Evolutionary conservation across 2,329 filamentous ascomycete genomes (phyloP).

Genomic region (Nigrospora osmanthi): DNA sequence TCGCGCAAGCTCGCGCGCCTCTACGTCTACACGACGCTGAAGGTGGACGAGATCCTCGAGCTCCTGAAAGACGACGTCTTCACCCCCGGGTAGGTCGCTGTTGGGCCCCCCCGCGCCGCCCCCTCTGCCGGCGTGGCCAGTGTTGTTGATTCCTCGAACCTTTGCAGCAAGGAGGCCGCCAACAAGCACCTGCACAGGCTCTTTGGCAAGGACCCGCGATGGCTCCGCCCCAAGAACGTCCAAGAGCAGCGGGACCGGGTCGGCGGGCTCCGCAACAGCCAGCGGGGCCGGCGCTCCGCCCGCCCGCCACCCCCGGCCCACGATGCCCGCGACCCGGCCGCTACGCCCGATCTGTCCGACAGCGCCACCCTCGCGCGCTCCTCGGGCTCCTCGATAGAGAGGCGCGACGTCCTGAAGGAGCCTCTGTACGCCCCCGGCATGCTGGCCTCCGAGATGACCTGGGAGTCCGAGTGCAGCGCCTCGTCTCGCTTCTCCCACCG

Average conservation of each 20-base stretch:
- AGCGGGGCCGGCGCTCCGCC: conserved; percentile 18
- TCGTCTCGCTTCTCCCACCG: not conserved
- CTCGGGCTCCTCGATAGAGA: conserved; percentile 13
- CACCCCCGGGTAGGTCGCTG: conserved; percentile 33
- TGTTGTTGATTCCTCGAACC: conserved; percentile 10
- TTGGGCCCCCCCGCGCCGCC: not conserved
- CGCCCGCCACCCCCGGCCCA: conserved; percentile 10
- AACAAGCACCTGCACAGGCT: conserved; percentile 50
- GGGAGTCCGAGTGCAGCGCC: not conserved
- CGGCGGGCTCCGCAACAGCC: conserved; percentile 24
- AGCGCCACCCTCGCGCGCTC: conserved; percentile 14
- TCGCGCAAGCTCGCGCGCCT: conserved; percentile 46
- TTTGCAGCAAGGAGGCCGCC: conserved; percentile 43
- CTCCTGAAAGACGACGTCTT: conserved; percentile 38
- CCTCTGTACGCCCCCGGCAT: not conserved
- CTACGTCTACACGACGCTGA: conserved; percentile 48
- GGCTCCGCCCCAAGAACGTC: conserved; percentile 43
- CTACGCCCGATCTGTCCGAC: conserved; percentile 11
- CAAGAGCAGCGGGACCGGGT: conserved; percentile 45
- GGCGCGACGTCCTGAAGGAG: conserved; percentile 1
- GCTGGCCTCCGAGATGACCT: no score
- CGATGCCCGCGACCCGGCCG: conserved; percentile 13
- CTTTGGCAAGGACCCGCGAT: conserved; percentile 51
- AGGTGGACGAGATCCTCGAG: conserved; percentile 39
- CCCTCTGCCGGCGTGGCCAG: not conserved